Conservation (phyloP, 371 early-diverging fungal genomes). For the Mucor plumbeus region DNA sequence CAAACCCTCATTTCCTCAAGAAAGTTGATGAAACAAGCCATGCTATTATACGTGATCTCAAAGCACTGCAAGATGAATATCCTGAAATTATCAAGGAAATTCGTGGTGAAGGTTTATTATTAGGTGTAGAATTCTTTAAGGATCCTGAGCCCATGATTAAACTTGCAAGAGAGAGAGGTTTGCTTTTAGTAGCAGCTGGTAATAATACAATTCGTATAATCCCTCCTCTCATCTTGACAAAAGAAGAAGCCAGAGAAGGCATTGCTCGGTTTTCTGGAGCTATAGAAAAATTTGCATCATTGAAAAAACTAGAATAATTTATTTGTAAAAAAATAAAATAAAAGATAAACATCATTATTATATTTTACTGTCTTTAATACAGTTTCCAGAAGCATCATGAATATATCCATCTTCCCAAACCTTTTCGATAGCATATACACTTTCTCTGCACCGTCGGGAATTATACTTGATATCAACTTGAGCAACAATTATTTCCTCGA, state of each 20-base stretch:
- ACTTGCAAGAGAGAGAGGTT: slow-evolving; percentile 66
- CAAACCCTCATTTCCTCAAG: slow-evolving; percentile 56
- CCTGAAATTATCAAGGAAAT: slow-evolving; percentile 59
- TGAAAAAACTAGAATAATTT: neutral
- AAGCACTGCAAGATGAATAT: slow-evolving; percentile 19
- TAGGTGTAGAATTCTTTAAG: slow-evolving; percentile 64
- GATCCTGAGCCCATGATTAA: slow-evolving; percentile 66
- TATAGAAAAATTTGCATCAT: slow-evolving; percentile 33
- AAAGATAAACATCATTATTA: no score
- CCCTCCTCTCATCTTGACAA: slow-evolving; percentile 73
- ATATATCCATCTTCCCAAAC: no score
- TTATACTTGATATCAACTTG: no score
- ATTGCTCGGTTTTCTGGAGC: slow-evolving; percentile 59
- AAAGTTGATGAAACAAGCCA: slow-evolving; percentile 68
- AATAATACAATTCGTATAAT: slow-evolving; percentile 80
- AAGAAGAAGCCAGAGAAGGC: slow-evolving; percentile 64
- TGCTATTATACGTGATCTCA: slow-evolving; percentile 58
- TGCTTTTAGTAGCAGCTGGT: slow-evolving; percentile 76
- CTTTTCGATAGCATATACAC: no score
- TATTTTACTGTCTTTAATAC: no score
- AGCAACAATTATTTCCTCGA: no score
- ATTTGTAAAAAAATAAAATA: no score
- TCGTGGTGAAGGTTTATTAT: slow-evolving; percentile 77
- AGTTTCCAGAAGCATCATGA: no score
- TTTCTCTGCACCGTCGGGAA: no score